Evolutionary conservation across 805 yeast genomes (phyloP).

Genomic region (Nakazawaea laoshanensis): DNA sequence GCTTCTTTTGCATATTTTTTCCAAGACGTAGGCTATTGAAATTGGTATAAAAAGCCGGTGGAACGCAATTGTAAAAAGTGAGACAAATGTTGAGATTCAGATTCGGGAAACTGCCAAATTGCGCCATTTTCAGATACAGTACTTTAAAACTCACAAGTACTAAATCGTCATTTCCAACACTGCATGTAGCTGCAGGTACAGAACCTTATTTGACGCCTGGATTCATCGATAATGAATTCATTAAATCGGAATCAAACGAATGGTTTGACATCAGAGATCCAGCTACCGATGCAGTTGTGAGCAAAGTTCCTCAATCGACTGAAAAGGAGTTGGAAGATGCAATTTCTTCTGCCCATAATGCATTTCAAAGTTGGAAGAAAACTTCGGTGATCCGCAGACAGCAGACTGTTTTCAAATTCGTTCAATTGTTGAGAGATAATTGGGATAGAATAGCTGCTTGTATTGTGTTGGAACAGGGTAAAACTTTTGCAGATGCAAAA

Average conservation of each 20-base stretch:
- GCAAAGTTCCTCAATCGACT: conserved; percentile 68
- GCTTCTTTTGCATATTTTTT: too few relatives aligned
- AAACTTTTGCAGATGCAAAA: conserved; percentile 64
- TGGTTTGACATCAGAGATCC: conserved; percentile 74
- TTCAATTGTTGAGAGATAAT: conserved; percentile 51
- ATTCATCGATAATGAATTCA: conserved; percentile 40
- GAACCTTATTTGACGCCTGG: conserved; percentile 43
- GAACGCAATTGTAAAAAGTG: too few relatives aligned
- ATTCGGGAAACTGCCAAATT: too few relatives aligned
- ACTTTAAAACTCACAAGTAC: conserved; percentile 22
- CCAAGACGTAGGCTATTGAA: too few relatives aligned
- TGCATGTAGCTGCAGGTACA: conserved; percentile 25
- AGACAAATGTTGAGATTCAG: too few relatives aligned
- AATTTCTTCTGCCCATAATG: conserved; percentile 52
- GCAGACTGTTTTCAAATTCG: conserved; percentile 63
- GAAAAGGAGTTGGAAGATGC: conserved; percentile 57
- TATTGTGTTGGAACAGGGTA: conserved; percentile 68
- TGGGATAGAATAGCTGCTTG: conserved; percentile 61
- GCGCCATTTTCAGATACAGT: too few relatives aligned
- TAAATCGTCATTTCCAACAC: conserved; percentile 28
- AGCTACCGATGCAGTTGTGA: conserved; percentile 58
- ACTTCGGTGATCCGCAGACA: conserved; percentile 41
- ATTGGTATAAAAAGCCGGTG: too few relatives aligned
- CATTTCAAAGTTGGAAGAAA: conserved; percentile 52
- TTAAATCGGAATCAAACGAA: conserved; percentile 37